Conservation (phyloP, 202 grass and related monocot species). For the Carex arenaria region DNA sequence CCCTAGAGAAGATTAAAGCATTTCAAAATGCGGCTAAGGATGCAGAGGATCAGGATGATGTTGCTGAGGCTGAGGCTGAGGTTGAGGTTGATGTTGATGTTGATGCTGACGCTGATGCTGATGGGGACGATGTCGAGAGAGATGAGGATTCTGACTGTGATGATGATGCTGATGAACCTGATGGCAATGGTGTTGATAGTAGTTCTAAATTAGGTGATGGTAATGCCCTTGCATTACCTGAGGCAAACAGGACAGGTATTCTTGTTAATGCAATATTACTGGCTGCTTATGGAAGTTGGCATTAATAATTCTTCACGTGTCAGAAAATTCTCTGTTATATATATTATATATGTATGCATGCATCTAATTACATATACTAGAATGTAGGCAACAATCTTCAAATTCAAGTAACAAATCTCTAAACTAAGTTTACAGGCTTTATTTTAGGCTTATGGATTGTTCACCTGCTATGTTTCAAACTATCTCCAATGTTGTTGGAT, state of each 20-base stretch:
- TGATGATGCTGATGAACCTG: conserved; percentile 74
- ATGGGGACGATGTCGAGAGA: conserved; percentile 69
- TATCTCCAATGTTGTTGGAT: neutral
- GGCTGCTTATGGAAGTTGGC: neutral
- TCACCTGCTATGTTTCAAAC: neutral
- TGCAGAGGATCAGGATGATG: conserved; percentile 12
- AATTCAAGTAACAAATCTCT: neutral
- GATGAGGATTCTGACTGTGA: conserved; percentile 94
- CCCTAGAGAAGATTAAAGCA: conserved; percentile 77
- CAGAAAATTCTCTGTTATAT: neutral
- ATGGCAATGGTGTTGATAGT: conserved; percentile 58
- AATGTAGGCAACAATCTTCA: neutral
- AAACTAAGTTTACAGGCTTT: neutral
- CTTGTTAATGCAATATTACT: neutral
- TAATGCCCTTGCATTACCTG: conserved; percentile 25
- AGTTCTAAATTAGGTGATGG: conserved; percentile 39
- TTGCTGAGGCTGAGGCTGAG: conserved; percentile 13
- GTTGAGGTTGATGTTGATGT: neutral
- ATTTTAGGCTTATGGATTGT: neutral
- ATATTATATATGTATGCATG: neutral
- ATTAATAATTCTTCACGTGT: neutral
- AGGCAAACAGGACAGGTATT: conserved; percentile 27
- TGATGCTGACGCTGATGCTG: conserved; percentile 49
- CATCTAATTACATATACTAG: neutral
- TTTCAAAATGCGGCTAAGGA: conserved; percentile 66